phyloP scores from a whole-genome alignment of 495 filamentous ascomycete genomes.

The Xylaria telfairii region DNA sequence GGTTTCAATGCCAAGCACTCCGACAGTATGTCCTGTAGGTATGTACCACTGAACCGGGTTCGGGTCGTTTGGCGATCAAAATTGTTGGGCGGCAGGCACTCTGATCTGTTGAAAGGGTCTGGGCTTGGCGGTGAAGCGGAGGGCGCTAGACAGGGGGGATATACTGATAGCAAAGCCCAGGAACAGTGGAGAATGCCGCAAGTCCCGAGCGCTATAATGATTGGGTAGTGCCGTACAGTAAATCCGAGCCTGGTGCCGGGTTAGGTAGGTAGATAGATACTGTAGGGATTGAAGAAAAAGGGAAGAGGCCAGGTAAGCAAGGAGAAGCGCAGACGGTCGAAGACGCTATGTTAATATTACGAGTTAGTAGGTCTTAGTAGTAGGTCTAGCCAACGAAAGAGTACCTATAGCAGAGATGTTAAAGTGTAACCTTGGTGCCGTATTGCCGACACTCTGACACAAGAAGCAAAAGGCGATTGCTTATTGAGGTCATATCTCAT shows the following conservation, averaged over 20 bases:
- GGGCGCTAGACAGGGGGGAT: constrained; percentile 16
- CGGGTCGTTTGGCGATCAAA: constrained; percentile 9
- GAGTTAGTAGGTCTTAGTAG: constrained; percentile 4
- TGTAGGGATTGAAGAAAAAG: neutral
- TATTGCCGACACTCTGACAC: neutral
- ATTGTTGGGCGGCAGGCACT: constrained; percentile 1
- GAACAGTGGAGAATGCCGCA: constrained; percentile 3
- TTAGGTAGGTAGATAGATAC: neutral
- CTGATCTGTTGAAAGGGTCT: constrained; percentile 4
- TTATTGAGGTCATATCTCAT: neutral
- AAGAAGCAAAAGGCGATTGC: too few relatives aligned
- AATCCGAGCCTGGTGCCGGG: constrained; percentile 10
- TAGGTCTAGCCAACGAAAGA: too few relatives aligned
- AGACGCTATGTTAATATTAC: neutral
- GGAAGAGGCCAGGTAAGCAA: constrained; percentile 8
- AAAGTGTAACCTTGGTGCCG: neutral
- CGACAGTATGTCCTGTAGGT: neutral
- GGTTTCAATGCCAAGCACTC: constrained; percentile 25
- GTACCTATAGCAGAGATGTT: too few relatives aligned
- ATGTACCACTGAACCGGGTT: constrained; percentile 7
- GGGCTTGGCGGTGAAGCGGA: constrained; percentile 13
- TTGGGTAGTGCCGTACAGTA: constrained; percentile 12
- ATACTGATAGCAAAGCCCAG: too few relatives aligned
- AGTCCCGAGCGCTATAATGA: constrained; percentile 13
- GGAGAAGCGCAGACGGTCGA: neutral